Evolutionary conservation across 2,329 filamentous ascomycete species (phyloP).

Genomic region (Fusarium heterosporum): DNA sequence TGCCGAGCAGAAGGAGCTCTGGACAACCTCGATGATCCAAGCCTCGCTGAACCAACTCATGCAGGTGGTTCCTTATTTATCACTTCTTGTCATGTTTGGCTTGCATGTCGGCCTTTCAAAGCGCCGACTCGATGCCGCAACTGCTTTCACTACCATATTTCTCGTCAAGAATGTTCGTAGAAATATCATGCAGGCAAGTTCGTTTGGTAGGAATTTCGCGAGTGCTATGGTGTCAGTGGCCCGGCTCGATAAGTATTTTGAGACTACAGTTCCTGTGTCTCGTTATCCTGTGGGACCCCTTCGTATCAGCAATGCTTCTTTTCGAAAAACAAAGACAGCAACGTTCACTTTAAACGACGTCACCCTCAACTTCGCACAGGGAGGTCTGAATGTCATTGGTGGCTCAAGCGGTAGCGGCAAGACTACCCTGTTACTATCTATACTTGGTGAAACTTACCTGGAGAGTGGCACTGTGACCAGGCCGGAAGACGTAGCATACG

Average conservation of each 20-base stretch:
- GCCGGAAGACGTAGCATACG: constrained; percentile 66
- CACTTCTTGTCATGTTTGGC: constrained; percentile 66
- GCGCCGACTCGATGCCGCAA: constrained; percentile 63
- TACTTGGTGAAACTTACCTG: constrained; percentile 66
- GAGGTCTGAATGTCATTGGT: constrained; percentile 65
- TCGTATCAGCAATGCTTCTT: constrained; percentile 59
- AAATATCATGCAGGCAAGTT: constrained; percentile 64
- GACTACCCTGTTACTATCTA: constrained; percentile 65
- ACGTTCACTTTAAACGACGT: constrained; percentile 62
- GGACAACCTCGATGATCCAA: constrained; percentile 63
- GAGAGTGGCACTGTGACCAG: constrained; percentile 61
- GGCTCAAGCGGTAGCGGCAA: constrained; percentile 69
- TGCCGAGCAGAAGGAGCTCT: constrained; percentile 65
- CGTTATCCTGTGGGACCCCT: constrained; percentile 63
- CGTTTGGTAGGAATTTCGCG: constrained; percentile 54
- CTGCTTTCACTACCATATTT: constrained; percentile 67
- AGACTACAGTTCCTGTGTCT: constrained; percentile 60
- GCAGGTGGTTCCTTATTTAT: constrained; percentile 64
- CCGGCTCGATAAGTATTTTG: constrained; percentile 66
- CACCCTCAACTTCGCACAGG: constrained; percentile 63
- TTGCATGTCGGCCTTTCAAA: constrained; percentile 62
- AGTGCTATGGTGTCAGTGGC: constrained; percentile 58
- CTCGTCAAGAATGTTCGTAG: constrained; percentile 65
- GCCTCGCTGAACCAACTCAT: constrained; percentile 61
- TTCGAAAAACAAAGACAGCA: constrained; percentile 63